Base-by-base conservation (phyloP, 2,329 filamentous ascomycete genomes). In the Stromatinia cepivora region DNA sequence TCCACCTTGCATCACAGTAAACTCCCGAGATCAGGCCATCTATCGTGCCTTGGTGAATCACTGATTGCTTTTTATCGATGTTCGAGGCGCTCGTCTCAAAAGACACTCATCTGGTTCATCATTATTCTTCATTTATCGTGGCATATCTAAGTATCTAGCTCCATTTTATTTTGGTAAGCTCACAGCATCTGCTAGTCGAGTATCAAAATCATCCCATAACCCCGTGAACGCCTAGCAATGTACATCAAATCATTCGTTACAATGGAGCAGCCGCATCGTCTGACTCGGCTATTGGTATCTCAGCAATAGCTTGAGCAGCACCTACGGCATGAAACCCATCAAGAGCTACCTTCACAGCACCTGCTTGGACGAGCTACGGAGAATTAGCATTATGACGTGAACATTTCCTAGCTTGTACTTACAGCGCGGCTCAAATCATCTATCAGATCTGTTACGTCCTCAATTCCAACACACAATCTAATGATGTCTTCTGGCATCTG, bases 401-500 rank as follows among this genome's bases (percentile, higher is more conserved):
- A 58, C 25, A 34, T 13, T n/a, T 69, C 58, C 20, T 17, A 63
- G 20, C 36, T 13, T 45, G 56, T 28, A 89, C 92, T 85, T 88
- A 96, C 93, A 75, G 95, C 95, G 75, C 93, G 89, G 72, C 90
- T 91, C 70, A 99, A 82, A 81, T 99, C 95, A 78, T 98, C 94
- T 78, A 98, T 92, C 76, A 99, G 79, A 82, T 99, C 95, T 75
- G 93, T 88, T 4, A 86, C 87, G 80, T 99, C 95, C 80, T 99
- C 95, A 77, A 99, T 99, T 58, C 95, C 95, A 57, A 99, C 93
- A 78, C 95, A 99, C 68, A 99, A 81, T 69, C 95, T 87, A 76
- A 99, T 98, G 71, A 99, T 91, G 79, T 99, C 95, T 81, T 99
- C 95, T 15, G 95, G 95, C 89, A 99, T 91, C 73, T 94, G 90